Evolutionary conservation across 805 yeast genomes (phyloP), one percentile per base, ranked within the genome.

Genomic region (Candida ulmi): DNA sequence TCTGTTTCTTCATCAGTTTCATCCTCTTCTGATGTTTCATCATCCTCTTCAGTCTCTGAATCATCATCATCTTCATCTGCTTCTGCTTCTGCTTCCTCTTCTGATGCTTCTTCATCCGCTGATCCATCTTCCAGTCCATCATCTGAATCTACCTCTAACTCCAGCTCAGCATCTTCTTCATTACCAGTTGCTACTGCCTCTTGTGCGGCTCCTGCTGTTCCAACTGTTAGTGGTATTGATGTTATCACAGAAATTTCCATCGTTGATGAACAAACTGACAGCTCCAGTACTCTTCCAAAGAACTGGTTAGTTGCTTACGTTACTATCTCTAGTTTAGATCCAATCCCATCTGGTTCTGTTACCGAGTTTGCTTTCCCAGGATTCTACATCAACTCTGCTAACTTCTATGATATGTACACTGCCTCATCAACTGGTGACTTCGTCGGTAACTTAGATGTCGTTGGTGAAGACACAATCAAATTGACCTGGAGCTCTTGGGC

Each of bases 61-160:
- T 35, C 38, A 11, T 21, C 28, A 8, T 39, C 38, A 2, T 12
- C 17, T 6, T 28, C 30, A 5, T 39, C 39, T 69, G 24, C 24
- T 21, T 60, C 76, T 71, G 54, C 83, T 69, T 46, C 37, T 11
- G 31, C 40, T 13, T 8, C 33, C 12, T 29, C 36, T 4, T 28
- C 40, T 23, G 25, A 19, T 3, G 23, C 37, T 31, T 16, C 24
- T 21, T 21, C 24, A 7, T 6, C 24, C 9, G 24, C 9, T 21
- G 24, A 21, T 7, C 9, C 24, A 9, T 21, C 24, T 21, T 6
- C 9, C 24, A 21, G 24, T 21, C 9, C n/a, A n/a, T n/a, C n/a
- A n/a, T n/a, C n/a, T n/a, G n/a, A n/a, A n/a, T n/a, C n/a, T n/a
- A n/a, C n/a, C n/a, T n/a, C n/a, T n/a, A n/a, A n/a, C n/a, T n/a